Evolutionary conservation across 2,329 filamentous ascomycete genomes (phyloP), one percentile per base, ranked within the genome.

Genomic region (Chaetomium sp.): DNA sequence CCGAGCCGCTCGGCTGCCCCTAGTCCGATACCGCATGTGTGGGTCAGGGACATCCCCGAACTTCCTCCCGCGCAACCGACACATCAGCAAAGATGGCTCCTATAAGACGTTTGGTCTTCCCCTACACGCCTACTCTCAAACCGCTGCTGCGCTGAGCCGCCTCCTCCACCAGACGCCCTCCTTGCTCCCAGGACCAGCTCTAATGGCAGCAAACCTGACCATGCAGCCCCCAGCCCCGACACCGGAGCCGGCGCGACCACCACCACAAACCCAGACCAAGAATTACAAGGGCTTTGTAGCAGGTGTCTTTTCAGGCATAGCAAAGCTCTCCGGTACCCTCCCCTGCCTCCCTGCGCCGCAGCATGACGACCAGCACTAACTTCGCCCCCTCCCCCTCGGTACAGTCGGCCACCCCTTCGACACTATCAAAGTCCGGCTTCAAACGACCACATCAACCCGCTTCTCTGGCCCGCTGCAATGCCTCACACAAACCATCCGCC

Each of bases 221-320:
- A 13, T 27, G 45, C 62, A 29, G 29, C 27, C 50, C 21, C 47
- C 61, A 19, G 57, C 61, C 8, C 42, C 68, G 57, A 60, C 57
- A n/a, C 65, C 58, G 2, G 62, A 57, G 33, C 29, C 60, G 57
- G 56, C 31, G 56, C 60, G 19, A 53, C 56, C 33, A 50, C 50
- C 21, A 33, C 66, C 56, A 21, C 51, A 42, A 42, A 16, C 51
- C n/a, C 49, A n/a, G 55, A 13, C 49, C 38, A 35, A 81, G 70
- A 89, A 91, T 75, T 98, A 97, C 82, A 93, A 92, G 73, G 95
- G 94, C n/a, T 99, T 98, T 75, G 92, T 97, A 31, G 95, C 92
- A 0, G 95, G 95, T n/a, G 87, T 97, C 7, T 97, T 97, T 75
- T 96, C 92, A 45, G 95, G 95, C 27, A 90, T 98, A 73, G 89